phyloP scores from a whole-genome alignment of 768 basidiomycete species.

The Naganishia vaughanmartiniae region DNA sequence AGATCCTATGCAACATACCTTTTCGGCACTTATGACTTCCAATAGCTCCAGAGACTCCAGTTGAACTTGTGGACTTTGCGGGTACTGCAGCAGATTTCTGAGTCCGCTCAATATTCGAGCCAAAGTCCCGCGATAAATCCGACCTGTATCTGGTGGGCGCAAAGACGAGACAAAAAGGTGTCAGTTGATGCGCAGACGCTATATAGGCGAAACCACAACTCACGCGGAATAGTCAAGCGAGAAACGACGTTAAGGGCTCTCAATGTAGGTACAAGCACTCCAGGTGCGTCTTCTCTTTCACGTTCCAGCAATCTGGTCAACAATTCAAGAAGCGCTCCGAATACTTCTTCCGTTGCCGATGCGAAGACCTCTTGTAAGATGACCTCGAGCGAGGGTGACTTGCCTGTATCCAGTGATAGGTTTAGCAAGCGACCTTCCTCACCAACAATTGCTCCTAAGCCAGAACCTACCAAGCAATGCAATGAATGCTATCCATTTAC shows the following conservation, averaged over 20 bases:
- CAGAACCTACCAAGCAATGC: conserved; percentile 12
- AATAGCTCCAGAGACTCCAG: background rate
- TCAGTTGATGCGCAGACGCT: too few species aligned
- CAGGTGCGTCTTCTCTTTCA: conserved; percentile 1
- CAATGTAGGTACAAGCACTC: background rate
- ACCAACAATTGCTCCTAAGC: background rate
- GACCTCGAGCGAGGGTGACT: background rate
- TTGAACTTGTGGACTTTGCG: conserved; percentile 5
- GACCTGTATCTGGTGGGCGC: conserved; percentile 1
- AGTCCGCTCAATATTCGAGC: conserved; percentile 7
- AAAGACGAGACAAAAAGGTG: background rate
- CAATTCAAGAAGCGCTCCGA: background rate
- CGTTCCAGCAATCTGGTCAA: background rate
- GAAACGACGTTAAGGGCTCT: conserved; percentile 7
- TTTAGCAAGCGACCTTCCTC: background rate
- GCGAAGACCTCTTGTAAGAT: conserved; percentile 12
- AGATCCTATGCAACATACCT: conserved; percentile 3
- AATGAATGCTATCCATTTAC: background rate
- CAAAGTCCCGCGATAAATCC: conserved; percentile 3
- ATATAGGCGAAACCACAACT: background rate
- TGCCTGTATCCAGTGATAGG: background rate
- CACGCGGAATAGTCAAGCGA: conserved; percentile 5
- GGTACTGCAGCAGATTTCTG: background rate
- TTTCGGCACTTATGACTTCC: conserved; percentile 12
- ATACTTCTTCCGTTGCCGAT: conserved; percentile 1